Evolutionary conservation across 805 yeast genomes (phyloP).

Genomic region (Kuraishia borneana): DNA sequence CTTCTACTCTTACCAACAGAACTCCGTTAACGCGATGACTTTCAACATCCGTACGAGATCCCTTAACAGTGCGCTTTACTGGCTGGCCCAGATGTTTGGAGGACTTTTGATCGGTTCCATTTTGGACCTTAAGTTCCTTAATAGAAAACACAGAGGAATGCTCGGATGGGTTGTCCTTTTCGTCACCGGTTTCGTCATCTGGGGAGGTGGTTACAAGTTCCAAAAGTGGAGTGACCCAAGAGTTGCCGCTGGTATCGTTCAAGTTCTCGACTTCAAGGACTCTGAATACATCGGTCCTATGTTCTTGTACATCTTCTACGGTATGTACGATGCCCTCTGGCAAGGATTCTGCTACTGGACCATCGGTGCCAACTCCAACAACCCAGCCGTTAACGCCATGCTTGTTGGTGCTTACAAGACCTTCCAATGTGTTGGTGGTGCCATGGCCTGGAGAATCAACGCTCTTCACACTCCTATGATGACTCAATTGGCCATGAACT

Average conservation of each 20-base stretch:
- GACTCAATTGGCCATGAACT: constrained; percentile 32
- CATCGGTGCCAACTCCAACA: constrained; percentile 47
- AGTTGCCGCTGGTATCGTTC: not conserved
- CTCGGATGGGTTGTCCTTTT: constrained; percentile 30
- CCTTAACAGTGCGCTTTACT: constrained; percentile 47
- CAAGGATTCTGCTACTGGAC: constrained; percentile 49
- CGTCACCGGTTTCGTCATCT: constrained; percentile 33
- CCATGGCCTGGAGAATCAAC: constrained; percentile 49
- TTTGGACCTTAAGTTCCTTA: constrained; percentile 30
- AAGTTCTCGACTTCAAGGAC: constrained; percentile 33
- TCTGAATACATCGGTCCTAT: constrained; percentile 42
- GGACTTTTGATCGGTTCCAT: constrained; percentile 35
- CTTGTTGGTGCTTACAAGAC: constrained; percentile 56
- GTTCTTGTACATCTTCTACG: constrained; percentile 54
- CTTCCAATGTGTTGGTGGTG: constrained; percentile 54
- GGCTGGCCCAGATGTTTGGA: constrained; percentile 51
- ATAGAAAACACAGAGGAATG: constrained; percentile 33
- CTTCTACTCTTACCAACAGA: constrained; percentile 58
- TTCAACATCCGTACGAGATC: constrained; percentile 53
- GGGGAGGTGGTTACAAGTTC: constrained; percentile 50
- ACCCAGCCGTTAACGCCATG: constrained; percentile 41
- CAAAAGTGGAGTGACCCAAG: constrained; percentile 1
- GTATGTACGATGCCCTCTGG: constrained; percentile 47
- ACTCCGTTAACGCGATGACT: constrained; percentile 41
- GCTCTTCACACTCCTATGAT: constrained; percentile 23